Evolutionary conservation across 2,329 filamentous ascomycete genomes (phyloP), one percentile per base, ranked within the genome.

Genomic region (Trichoderma endophyticum): DNA sequence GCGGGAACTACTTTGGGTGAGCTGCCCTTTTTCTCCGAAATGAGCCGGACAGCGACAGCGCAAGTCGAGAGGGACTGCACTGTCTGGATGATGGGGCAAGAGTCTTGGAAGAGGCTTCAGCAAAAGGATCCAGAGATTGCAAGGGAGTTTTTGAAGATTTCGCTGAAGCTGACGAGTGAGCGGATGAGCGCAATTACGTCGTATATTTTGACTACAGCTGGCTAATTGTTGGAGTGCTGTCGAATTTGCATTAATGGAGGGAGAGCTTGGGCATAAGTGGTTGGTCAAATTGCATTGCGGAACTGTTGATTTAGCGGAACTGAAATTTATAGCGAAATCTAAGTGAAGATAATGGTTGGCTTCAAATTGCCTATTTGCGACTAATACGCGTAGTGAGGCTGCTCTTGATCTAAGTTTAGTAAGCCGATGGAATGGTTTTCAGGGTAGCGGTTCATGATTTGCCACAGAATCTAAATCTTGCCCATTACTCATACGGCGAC

Each of bases 1-100:
- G 93, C 95, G 0, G 96, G 96, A 18, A 96, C 96, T 1, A 98
- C 96, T 0, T 98, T 95, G 77, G 96, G 96, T 43, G 96, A 99
- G 83, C 82, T 99, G 68, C 96, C 96, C 0, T 99, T 99, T 84
- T 99, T 99, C 83, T 94, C 92, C 3, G 93, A 97, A 78, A 98
- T 95, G 1, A 86, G 89, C 67, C 88, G 96, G 21, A 98, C 95
- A 4, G 94, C 94, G 2, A 97, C 93, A 0, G 94, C 97, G 12
- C 86, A 91, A 57, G 93, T 93, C 2, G 95, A 98, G 79, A 88
- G 91, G 69, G 91, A 95, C 76, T 93, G 91, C 73, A 89, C 96
- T 0, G 89, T 92, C 6, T 99, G 96, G 96, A 82, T 92, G 73
- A 87, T 99, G 83, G 91, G 92, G 72, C 83, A 84, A 14, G 88